Evolutionary conservation across 2,329 filamentous ascomycete genomes (phyloP).

Genomic region (Knoxdaviesia capensis): DNA sequence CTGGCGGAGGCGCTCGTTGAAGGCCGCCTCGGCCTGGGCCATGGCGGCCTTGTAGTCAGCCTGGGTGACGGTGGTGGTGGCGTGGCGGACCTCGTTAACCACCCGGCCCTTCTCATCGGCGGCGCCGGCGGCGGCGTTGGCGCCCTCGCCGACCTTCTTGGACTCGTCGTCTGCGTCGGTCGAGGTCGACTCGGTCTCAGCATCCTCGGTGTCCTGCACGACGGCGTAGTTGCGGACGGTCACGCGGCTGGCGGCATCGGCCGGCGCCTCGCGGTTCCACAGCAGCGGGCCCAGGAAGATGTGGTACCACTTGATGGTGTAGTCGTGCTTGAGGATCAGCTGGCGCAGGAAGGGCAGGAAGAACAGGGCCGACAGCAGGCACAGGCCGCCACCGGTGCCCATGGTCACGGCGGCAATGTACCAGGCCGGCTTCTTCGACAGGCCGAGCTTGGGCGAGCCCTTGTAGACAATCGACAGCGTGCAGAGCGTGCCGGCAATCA

Average conservation of each 20-base stretch:
- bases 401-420: constrained; percentile 48
- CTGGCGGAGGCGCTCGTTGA: constrained; percentile 43
- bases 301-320: constrained; percentile 41
- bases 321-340: constrained; percentile 48
- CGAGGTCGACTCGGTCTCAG: constrained; percentile 11
- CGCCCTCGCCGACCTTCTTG: constrained; percentile 9
- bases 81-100: constrained; percentile 25
- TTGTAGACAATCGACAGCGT: constrained; percentile 67
- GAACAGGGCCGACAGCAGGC: constrained; percentile 41
- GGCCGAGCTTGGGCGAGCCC: constrained; percentile 47
- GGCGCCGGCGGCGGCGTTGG: constrained; percentile 11
- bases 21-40: constrained; percentile 30
- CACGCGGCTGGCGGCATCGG: constrained; percentile 31
- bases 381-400: constrained; percentile 40
- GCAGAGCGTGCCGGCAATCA: constrained; percentile 54
- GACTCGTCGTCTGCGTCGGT: constrained; percentile 22
- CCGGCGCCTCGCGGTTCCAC: constrained; percentile 34
- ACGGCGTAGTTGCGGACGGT: constrained; percentile 59
- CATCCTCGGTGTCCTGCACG: constrained; percentile 27
- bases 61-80: constrained; percentile 9
- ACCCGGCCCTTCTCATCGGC: constrained; percentile 22
- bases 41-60: constrained; percentile 38
- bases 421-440: constrained; percentile 45
- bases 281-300: constrained; percentile 43
- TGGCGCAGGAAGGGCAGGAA: constrained; percentile 53